Evolutionary conservation across 1,284 basidiomycete species (phyloP).

Genomic region (Wolfiporia cocos): DNA sequence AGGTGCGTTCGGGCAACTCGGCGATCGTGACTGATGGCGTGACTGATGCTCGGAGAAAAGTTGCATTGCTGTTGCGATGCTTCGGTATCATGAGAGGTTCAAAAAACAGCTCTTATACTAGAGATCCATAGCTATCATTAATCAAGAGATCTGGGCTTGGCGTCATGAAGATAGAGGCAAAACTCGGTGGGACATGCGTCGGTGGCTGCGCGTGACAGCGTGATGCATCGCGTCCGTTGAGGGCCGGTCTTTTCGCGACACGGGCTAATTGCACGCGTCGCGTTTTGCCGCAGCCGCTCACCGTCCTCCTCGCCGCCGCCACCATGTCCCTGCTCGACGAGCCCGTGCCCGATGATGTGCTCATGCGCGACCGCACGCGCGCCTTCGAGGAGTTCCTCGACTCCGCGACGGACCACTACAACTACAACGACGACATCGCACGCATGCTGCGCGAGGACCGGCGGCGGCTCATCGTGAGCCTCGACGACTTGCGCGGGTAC

Average conservation of each 20-base stretch:
- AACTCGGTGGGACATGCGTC: too few species aligned
- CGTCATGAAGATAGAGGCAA: too few species aligned
- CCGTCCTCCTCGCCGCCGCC: conserved; percentile 16
- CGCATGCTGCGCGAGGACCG: conserved; percentile 83
- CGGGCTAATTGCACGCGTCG: conserved; percentile 10
- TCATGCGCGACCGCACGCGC: conserved; percentile 69
- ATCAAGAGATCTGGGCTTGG: too few species aligned
- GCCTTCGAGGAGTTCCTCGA: conserved; percentile 87
- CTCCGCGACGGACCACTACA: conserved; percentile 68
- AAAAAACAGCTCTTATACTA: too few species aligned
- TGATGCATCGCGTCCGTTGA: too few species aligned
- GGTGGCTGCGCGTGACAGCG: too few species aligned
- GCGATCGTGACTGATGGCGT: too few species aligned
- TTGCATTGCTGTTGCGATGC: too few species aligned
- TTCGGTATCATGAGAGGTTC: too few species aligned
- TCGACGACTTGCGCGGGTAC: conserved; percentile 95
- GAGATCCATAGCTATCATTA: too few species aligned
- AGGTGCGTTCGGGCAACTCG: too few species aligned
- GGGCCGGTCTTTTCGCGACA: conserved; percentile 26
- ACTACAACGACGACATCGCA: conserved; percentile 85
- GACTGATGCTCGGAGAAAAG: too few species aligned
- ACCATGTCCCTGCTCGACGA: conserved; percentile 60
- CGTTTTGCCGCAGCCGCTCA: conserved; percentile 13
- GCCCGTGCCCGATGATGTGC: conserved; percentile 59
- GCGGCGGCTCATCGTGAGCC: conserved; percentile 90